phyloP scores from a whole-genome alignment of 1,284 basidiomycete genomes.

The Puccinia hordei region DNA sequence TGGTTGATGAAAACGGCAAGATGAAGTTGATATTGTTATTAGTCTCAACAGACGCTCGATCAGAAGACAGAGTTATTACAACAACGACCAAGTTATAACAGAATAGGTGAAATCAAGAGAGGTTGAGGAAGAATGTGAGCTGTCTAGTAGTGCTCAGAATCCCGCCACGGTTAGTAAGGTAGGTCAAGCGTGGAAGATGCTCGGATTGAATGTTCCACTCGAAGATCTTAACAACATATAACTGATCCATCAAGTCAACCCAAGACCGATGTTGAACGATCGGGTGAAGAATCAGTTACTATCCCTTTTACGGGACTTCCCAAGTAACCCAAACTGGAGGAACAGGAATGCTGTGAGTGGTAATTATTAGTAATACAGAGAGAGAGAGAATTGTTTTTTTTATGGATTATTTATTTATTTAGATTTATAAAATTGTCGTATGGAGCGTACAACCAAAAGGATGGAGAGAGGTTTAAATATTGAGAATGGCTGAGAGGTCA shows the following conservation, averaged over 20 bases:
- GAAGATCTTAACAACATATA: slow-evolving; percentile 7
- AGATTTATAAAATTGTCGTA: too few relatives aligned
- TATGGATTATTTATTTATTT: too few relatives aligned
- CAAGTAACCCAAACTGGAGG: neutral
- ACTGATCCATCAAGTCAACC: neutral
- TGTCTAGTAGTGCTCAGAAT: slow-evolving; percentile 1
- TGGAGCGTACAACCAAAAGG: too few relatives aligned
- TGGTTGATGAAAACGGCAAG: too few relatives aligned
- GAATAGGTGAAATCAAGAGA: too few relatives aligned
- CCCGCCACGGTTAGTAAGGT: neutral
- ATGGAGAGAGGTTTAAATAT: too few relatives aligned
- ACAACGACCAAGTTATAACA: too few relatives aligned
- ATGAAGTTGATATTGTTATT: too few relatives aligned
- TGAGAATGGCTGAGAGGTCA: too few relatives aligned
- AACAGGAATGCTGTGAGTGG: slow-evolving; percentile 21
- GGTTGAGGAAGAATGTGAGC: neutral
- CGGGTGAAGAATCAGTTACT: slow-evolving; percentile 3
- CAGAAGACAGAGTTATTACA: too few relatives aligned
- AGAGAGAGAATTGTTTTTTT: neutral
- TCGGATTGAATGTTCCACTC: neutral
- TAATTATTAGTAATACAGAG: neutral
- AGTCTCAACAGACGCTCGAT: too few relatives aligned
- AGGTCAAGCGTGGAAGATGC: slow-evolving; percentile 17
- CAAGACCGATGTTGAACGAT: slow-evolving; percentile 1
- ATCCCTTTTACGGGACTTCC: slow-evolving; percentile 5